phyloP scores from a whole-genome alignment of 164 flowering plant species.

The Stephania japonica region DNA sequence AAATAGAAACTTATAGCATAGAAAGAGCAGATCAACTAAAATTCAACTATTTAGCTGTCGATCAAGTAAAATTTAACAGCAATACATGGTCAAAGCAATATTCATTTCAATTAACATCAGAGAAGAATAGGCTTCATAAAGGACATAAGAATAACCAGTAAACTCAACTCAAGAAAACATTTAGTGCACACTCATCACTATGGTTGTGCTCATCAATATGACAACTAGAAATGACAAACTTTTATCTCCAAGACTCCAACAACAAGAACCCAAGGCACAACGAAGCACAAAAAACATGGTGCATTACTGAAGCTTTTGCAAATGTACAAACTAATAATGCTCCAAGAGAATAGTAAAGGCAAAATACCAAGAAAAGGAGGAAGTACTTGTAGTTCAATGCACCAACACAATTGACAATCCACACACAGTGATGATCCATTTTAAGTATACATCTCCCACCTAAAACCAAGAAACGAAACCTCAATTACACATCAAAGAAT shows the following conservation, averaged over 20 bases:
- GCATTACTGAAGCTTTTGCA: background rate
- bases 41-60: background rate
- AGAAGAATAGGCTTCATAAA: background rate
- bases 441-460: conserved; percentile 98
- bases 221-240: background rate
- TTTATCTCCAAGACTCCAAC: background rate
- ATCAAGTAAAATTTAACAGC: background rate
- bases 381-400: conserved; percentile 93
- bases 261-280: background rate
- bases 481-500: background rate
- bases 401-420: conserved; percentile 99
- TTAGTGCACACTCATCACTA: background rate
- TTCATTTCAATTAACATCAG: background rate
- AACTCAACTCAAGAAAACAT: background rate
- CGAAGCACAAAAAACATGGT: background rate
- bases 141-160: background rate
- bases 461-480: conserved; percentile 21
- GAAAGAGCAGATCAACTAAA: background rate
- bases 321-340: background rate
- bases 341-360: conserved; percentile 7
- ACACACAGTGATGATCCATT: conserved; percentile 99
- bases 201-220: background rate
- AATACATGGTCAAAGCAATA: background rate
- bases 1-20: too few species aligned
- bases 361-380: conserved; percentile 90